Conservation (phyloP, 1,284 basidiomycete species). For the Moesziomyces parantarcticus region DNA sequence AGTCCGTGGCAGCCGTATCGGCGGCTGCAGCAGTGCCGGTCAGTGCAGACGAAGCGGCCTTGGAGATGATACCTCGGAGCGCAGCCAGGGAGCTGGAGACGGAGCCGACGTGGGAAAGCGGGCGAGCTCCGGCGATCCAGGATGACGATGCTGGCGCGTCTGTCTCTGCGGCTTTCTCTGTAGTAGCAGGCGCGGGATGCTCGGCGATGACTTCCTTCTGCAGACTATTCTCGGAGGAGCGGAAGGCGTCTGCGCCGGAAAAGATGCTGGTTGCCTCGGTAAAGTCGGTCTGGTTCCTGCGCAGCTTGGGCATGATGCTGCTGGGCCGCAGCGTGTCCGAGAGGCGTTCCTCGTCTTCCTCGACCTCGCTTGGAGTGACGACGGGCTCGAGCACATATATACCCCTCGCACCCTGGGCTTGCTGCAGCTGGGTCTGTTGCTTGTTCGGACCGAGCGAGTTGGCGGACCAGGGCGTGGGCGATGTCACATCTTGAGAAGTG, state of each 20-base stretch:
- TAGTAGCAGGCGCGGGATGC: neutral
- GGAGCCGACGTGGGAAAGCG: conserved; percentile 21
- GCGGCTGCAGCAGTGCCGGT: conserved; percentile 1
- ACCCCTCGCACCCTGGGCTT: neutral
- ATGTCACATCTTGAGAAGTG: conserved; percentile 32
- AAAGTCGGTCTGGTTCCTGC: conserved; percentile 34
- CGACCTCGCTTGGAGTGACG: conserved; percentile 19
- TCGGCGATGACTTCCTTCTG: conserved; percentile 25
- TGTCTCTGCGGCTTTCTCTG: conserved; percentile 1
- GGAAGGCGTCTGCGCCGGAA: conserved; percentile 23
- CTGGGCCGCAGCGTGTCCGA: conserved; percentile 6
- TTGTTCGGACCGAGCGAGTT: conserved; percentile 23
- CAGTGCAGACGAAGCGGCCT: conserved; percentile 13
- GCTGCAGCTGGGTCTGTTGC: conserved; percentile 8
- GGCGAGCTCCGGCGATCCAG: conserved; percentile 7
- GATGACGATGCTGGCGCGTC: conserved; percentile 5
- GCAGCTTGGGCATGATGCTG: conserved; percentile 19
- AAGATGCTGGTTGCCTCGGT: conserved; percentile 47
- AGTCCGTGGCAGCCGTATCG: neutral
- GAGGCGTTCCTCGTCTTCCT: conserved; percentile 4
- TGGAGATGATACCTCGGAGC: conserved; percentile 33
- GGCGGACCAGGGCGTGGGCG: conserved; percentile 34
- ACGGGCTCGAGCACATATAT: conserved; percentile 29
- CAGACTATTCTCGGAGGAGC: conserved; percentile 22
- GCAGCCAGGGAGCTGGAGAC: conserved; percentile 36